Evolutionary conservation across 1,284 basidiomycete genomes (phyloP).

Genomic region (Mycosarcoma mackinlayi): DNA sequence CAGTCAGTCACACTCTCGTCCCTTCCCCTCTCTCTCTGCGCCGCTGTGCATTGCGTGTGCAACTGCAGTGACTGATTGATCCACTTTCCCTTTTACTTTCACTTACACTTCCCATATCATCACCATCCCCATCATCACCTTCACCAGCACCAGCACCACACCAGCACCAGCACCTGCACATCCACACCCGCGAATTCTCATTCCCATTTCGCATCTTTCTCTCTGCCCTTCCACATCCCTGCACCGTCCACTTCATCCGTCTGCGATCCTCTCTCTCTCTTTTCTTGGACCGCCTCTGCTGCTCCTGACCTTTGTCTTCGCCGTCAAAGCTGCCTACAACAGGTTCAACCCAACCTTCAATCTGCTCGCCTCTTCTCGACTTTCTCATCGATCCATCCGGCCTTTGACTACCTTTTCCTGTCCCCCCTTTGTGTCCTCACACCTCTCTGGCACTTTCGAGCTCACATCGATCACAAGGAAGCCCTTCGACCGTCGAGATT

Average conservation of each 20-base stretch:
- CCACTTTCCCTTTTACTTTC: no score
- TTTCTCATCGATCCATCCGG: not conserved
- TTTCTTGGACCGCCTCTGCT: no score
- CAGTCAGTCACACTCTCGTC: no score
- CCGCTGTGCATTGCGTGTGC: no score
- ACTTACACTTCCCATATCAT: no score
- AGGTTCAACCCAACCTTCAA: no score
- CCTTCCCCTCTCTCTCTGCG: not conserved
- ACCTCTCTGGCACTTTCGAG: no score
- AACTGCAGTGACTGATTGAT: no score
- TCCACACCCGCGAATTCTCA: slow-evolving; percentile 4
- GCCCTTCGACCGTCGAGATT: no score
- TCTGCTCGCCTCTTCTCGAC: no score
- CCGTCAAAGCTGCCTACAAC: not conserved
- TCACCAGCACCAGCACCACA: slow-evolving; percentile 2
- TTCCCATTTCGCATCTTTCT: not conserved
- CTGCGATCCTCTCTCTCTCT: not conserved
- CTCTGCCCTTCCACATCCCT: not conserved
- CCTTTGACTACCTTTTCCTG: slow-evolving; percentile 6
- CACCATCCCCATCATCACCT: not conserved
- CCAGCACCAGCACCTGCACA: not conserved
- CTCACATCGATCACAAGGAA: no score
- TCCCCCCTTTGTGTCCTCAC: not conserved
- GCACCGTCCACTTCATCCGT: slow-evolving; percentile 2
- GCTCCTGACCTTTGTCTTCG: not conserved